Evolutionary conservation across 441 rosid species (phyloP).

Genomic region (Populus tomentosa): DNA sequence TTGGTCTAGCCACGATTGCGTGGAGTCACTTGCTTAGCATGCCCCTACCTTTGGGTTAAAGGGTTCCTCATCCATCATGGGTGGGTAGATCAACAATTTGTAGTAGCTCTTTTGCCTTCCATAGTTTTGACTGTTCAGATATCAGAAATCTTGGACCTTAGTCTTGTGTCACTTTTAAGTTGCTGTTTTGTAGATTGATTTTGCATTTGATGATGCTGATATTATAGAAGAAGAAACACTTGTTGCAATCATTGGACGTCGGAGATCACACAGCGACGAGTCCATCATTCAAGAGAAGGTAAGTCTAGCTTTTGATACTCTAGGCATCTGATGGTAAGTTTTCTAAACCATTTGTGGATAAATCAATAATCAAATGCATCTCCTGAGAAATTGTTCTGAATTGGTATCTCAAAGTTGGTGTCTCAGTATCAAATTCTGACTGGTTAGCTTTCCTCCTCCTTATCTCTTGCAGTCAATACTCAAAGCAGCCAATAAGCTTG

Average conservation of each 20-base stretch:
- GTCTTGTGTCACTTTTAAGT: no score
- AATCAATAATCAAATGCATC: background rate
- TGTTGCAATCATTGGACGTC: conserved; percentile 59
- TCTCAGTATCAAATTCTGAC: background rate
- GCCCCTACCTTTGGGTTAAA: no score
- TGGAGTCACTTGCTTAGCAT: no score
- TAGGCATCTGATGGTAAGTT: background rate
- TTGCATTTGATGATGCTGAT: conserved; percentile 71
- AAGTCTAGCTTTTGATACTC: background rate
- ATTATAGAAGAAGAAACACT: conserved; percentile 64
- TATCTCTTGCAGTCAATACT: conserved; percentile 49
- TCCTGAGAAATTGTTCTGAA: background rate
- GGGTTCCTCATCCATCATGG: no score
- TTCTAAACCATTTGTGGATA: background rate
- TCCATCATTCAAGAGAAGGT: conserved; percentile 73
- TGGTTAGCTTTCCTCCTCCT: background rate
- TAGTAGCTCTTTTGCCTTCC: no score
- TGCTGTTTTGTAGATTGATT: no score
- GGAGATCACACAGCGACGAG: conserved; percentile 42
- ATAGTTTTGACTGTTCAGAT: no score
- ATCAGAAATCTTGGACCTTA: no score
- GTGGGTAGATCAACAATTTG: no score
- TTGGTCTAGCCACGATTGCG: no score
- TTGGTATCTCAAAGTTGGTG: background rate
- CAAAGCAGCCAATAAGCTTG: conserved; percentile 57